Evolutionary conservation across 163 green algal genomes (phyloP).

Genomic region (Chlamydomonas reinhardtii): DNA sequence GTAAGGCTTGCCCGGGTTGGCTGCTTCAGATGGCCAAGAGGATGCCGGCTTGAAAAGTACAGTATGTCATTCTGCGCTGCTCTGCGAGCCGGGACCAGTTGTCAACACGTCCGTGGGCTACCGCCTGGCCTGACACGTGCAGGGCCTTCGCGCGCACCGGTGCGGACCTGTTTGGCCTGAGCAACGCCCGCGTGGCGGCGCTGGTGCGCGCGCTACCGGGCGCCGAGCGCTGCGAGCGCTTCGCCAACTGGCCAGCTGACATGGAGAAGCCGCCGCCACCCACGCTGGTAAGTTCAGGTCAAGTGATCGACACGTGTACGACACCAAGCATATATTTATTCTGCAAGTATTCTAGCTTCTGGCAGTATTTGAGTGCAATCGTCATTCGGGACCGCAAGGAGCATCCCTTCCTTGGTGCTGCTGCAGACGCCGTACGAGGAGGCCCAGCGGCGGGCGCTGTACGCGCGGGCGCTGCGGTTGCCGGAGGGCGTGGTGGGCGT

Average conservation of each 20-base stretch:
- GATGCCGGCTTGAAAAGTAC: too few species aligned
- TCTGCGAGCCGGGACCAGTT: too few species aligned
- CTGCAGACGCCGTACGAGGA: constrained; percentile 27
- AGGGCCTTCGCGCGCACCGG: constrained; percentile 51
- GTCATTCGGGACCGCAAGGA: too few species aligned
- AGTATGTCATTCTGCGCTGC: too few species aligned
- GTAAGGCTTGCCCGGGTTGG: too few species aligned
- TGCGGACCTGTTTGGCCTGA: constrained; percentile 68
- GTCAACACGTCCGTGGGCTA: too few species aligned
- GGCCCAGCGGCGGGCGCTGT: constrained; percentile 19
- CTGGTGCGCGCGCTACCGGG: constrained; percentile 63
- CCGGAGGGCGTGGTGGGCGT: constrained; percentile 28
- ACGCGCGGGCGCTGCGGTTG: constrained; percentile 38
- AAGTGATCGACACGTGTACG: too few species aligned
- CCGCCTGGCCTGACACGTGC: neutral
- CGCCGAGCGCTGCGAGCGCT: constrained; percentile 65
- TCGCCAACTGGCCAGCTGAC: constrained; percentile 65
- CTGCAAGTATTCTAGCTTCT: too few species aligned
- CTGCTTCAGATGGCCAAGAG: too few species aligned
- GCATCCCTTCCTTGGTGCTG: neutral
- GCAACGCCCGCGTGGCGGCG: constrained; percentile 46
- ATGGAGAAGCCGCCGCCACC: constrained; percentile 49
- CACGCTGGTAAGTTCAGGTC: constrained; percentile 59
- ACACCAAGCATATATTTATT: too few species aligned
- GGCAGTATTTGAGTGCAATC: too few species aligned